Base-by-base conservation (phyloP, 2,329 filamentous ascomycete genomes). In the Aureobasidium sp. region DNA sequence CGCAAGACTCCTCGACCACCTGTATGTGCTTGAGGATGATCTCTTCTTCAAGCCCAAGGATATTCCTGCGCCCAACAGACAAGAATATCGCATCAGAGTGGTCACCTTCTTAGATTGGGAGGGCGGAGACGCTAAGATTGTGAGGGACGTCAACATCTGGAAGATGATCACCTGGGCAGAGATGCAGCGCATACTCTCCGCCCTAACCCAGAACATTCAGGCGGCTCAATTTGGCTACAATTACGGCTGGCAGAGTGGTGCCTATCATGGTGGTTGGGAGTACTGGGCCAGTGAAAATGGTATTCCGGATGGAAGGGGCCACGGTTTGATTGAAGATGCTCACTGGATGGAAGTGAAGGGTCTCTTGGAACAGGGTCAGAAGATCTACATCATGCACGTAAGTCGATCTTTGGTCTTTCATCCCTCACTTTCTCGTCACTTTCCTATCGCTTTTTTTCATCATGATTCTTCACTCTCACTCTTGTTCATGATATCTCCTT, bases 331-430 rank as follows among this genome's bases (percentile, higher is more conserved):
- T 3, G 13, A 17, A 9, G 36, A 32, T 1, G 27, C 13, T 27
- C 8, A 43, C 13, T 26, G 43, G 24, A 1, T 2, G 26, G 47
- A 51, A n/a, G 26, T 51, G 57, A 61, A 52, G 26, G 17, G 9
- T 1, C 3, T 51, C 8, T 6, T 61, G 17, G 34, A 15, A 1
- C 46, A 52, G 27, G 37, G 57, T 20, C 24, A 43, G 12, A 44
- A 36, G 2, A 27, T 61, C 57, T 17, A 10, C 9, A 44, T 61
- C 37, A 43, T 34, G 9, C 57, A 61, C 57, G 57, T 61, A 43
- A 61, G 32, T 34, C 9, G 10, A 8, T 34, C 9, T 9, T 34
- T 12, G 9, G 32, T 2, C 15, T 8, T 10, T 17, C 20, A 20
- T 20, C 20, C 20, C 20, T 27, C 50, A 27, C 50, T 15, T 37